Percentiles rank a stretch among this genome's conserved stretches.
Evolutionary conservation across 1,139 yeast species (phyloP).

Genomic region (Debaryomyces robertsiae): DNA sequence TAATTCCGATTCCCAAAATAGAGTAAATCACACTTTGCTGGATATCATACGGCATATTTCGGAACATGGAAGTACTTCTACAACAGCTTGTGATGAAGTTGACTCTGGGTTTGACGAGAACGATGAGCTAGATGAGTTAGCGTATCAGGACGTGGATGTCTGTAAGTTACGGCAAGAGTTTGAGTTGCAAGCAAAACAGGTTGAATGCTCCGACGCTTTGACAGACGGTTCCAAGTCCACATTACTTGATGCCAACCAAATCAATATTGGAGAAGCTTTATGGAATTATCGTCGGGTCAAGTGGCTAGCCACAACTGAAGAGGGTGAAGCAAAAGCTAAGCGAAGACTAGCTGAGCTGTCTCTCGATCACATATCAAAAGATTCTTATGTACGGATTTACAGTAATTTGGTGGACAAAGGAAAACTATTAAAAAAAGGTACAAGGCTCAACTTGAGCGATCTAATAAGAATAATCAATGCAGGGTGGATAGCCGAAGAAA

Average conservation of each 20-base stretch:
- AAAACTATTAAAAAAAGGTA: slow-evolving; percentile 48
- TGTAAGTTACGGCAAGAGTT: slow-evolving; percentile 29
- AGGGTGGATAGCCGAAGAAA: slow-evolving; percentile 69
- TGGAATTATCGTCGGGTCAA: slow-evolving; percentile 63
- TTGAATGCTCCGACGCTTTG: slow-evolving; percentile 2
- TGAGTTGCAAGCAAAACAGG: slow-evolving; percentile 15
- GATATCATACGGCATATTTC: slow-evolving; percentile 29
- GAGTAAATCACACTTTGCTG: slow-evolving; percentile 19
- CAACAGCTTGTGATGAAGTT: slow-evolving; percentile 21
- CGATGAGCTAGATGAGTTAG: slow-evolving; percentile 17
- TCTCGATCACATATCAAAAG: slow-evolving; percentile 42
- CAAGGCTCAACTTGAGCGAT: slow-evolving; percentile 62
- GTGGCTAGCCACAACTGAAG: slow-evolving; percentile 44
- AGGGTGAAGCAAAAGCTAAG: slow-evolving; percentile 17
- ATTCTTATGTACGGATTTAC: slow-evolving; percentile 59
- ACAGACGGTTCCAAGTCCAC: slow-evolving; percentile 16
- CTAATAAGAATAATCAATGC: slow-evolving; percentile 60
- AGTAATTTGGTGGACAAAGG: slow-evolving; percentile 60
- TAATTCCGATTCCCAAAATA: slow-evolving; percentile 20
- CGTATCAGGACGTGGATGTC: slow-evolving; percentile 31
- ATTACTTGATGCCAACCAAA: slow-evolving; percentile 11
- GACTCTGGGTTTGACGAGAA: slow-evolving; percentile 23
- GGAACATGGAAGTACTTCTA: slow-evolving; percentile 9
- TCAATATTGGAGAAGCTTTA: slow-evolving; percentile 47
- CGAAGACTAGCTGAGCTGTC: slow-evolving; percentile 28